Base-by-base conservation (phyloP, 2,329 filamentous ascomycete species). In the Pestalotiopsis sp. region DNA sequence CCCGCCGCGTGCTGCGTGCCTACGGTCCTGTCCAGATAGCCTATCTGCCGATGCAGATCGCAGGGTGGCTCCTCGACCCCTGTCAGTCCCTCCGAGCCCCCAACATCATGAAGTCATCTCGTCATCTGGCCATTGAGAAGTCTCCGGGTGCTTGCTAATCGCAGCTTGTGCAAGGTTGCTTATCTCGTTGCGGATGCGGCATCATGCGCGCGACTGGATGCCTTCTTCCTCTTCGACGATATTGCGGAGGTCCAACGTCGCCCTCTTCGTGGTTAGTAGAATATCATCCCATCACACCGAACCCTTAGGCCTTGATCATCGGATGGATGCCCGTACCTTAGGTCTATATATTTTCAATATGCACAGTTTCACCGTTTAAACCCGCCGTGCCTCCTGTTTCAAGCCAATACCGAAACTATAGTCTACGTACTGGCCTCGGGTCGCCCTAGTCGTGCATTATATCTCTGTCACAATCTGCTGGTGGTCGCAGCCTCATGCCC, bases 21-120 rank as follows among this genome's bases (percentile, higher is more conserved):
- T n/a, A 17, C 45, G 17, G 6, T 52, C 45, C 45, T 36, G 45
- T n/a, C 7, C 14, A n/a, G 62, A 65, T 65, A 65, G 38, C 62
- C 20, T 65, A 65, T 52, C 40, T 65, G 62, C 38, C 62, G 62
- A 49, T 31, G 62, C 40, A 49, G 62, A 65, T 65, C 62, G 7
- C 17, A n/a, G 17, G 31, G 38, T 45, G 41, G 40, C 38, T n/a
- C n/a, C 23, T 27, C 7, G 25, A 25, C 41, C 63, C 49, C 63
- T 66, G 63, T 66, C 63, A 65, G 49, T 45, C 62, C 23, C 23
- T 14, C 62, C 62, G 62, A 31, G 40, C 62, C 38, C 62, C 62
- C 63, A 27, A 66, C 45, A 38, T 66, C 63, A 66, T 52, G 59
- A 62, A 62, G 59, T 62, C 59, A 62, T 36, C 59, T 38, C 11